Evolutionary conservation across 1,284 basidiomycete species (phyloP).

Genomic region (Moesziomyces parantarcticus): DNA sequence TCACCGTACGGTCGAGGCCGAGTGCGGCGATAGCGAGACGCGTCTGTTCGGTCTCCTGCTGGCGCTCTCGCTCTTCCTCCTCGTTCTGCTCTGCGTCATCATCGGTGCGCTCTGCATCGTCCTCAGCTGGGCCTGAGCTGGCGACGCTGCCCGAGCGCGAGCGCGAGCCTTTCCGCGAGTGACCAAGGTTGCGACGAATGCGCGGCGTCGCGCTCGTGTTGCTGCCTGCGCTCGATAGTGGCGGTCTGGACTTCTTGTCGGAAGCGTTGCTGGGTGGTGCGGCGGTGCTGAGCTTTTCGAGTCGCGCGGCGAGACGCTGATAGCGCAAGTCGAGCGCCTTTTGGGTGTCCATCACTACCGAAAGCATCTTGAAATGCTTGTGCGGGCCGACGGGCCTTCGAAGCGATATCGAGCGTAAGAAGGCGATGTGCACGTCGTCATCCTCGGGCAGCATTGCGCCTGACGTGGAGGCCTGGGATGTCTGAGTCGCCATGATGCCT

Average conservation of each 20-base stretch:
- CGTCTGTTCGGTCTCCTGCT: constrained; percentile 32
- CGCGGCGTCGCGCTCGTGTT: constrained; percentile 13
- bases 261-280: constrained; percentile 29
- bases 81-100: constrained; percentile 33
- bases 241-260: constrained; percentile 27
- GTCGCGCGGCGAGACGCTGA: constrained; percentile 20
- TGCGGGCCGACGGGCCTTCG: constrained; percentile 59
- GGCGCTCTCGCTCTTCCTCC: constrained; percentile 35
- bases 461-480: constrained; percentile 12
- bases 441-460: constrained; percentile 27
- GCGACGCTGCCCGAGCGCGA: constrained; percentile 43
- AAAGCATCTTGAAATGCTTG: constrained; percentile 60
- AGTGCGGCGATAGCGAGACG: constrained; percentile 40
- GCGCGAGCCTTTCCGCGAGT: constrained; percentile 27
- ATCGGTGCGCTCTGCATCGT: constrained; percentile 34
- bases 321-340: constrained; percentile 36
- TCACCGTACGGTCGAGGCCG: constrained; percentile 31
- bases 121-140: constrained; percentile 30
- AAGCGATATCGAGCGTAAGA: constrained; percentile 52
- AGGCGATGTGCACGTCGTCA: constrained; percentile 49
- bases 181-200: constrained; percentile 12
- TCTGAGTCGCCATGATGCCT: constrained; percentile 14
- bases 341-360: constrained; percentile 47
- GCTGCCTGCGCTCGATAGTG: constrained; percentile 7
- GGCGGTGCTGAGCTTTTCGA: constrained; percentile 38